Percentiles rank a stretch among this genome's conserved stretches.
Evolutionary conservation across 2,329 filamentous ascomycete genomes (phyloP).

Genomic region (Dactylonectria macrodidyma): DNA sequence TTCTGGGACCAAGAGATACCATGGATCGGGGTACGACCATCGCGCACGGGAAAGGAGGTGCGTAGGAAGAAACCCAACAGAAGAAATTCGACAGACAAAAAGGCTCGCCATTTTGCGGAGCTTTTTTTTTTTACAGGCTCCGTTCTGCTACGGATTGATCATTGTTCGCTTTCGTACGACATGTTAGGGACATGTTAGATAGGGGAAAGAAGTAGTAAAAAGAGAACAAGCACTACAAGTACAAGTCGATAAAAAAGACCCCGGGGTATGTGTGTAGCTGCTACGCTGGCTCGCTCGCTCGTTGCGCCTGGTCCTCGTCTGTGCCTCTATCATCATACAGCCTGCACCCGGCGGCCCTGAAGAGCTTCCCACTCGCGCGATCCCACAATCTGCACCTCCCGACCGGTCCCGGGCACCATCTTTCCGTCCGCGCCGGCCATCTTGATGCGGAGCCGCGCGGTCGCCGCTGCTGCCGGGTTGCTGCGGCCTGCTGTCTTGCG

Average conservation of each 20-base stretch:
- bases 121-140: conserved; percentile 30
- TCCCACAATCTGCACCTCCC: conserved; percentile 66
- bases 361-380: conserved; percentile 70
- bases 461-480: conserved; percentile 48
- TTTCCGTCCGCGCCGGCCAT: conserved; percentile 65
- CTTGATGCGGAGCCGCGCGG: conserved; percentile 66
- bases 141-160: conserved; percentile 33
- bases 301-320: conserved; percentile 21
- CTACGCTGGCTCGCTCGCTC: conserved; percentile 29
- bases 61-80: not conserved
- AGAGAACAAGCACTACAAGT: conserved; percentile 2
- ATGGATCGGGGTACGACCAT: conserved; percentile 15
- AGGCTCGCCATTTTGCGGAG: conserved; percentile 12
- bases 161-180: conserved; percentile 31
- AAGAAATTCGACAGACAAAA: conserved; percentile 28
- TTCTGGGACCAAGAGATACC: conserved; percentile 8
- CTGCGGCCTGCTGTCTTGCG: conserved; percentile 44
- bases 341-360: conserved; percentile 57
- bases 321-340: conserved; percentile 50
- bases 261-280: conserved; percentile 42
- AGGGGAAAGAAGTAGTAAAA: conserved; percentile 3
- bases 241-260: conserved; percentile 14
- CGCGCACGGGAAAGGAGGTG: not conserved
- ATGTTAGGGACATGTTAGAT: conserved; percentile 24
- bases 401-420: conserved; percentile 54